Evolutionary conservation across 768 basidiomycete genomes (phyloP), one percentile per base, ranked within the genome.

Genomic region (Hericium coralloides): DNA sequence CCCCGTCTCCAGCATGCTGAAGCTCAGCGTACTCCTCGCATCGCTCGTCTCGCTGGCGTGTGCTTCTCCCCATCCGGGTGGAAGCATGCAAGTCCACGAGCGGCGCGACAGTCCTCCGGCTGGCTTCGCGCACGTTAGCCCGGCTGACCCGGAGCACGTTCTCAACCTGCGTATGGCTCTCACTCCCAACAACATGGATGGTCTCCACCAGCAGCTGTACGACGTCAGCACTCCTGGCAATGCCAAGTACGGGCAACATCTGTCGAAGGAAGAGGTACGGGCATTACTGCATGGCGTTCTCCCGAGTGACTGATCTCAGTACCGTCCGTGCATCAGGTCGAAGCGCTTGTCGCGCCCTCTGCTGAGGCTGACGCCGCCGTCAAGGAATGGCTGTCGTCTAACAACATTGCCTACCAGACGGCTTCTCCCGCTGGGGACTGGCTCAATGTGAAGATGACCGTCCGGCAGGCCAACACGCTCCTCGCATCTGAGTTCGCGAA

Each of bases 151-250:
- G 3, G 51, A 58, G 20, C 51, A 60, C 20, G 38, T 56, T 26
- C 62, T 74, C 25, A 65, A 66, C 39, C 59, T 74, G 49, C 68
- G 69, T 57, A 66, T 74, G 52, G 70, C 67, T 39, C 65, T 74
- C 49, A 65, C 63, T 4, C 68, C 69, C 58, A 64, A 62, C 52
- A 53, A 73, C 62, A 61, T 67, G 26, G 59, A 61, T 18, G 73
- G 70, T 2, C 64, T 74, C 25, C 66, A 70, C 64, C 63, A 56
- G 26, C 67, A 68, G 17, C 54, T 74, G 5, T 63, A 69, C 52
- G 67, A 65, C 38, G 71, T 70, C 23, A 69, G 68, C 53, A 62
- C 61, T 7, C 73, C 73, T 0, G 55, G 48, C 14, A 71, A 67
- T 57, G 48, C 59, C 18, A 59, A 58, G 43, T 73, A 70, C 57